Base-by-base conservation (phyloP, 2,329 filamentous ascomycete genomes). In the Zasmidium angulare region DNA sequence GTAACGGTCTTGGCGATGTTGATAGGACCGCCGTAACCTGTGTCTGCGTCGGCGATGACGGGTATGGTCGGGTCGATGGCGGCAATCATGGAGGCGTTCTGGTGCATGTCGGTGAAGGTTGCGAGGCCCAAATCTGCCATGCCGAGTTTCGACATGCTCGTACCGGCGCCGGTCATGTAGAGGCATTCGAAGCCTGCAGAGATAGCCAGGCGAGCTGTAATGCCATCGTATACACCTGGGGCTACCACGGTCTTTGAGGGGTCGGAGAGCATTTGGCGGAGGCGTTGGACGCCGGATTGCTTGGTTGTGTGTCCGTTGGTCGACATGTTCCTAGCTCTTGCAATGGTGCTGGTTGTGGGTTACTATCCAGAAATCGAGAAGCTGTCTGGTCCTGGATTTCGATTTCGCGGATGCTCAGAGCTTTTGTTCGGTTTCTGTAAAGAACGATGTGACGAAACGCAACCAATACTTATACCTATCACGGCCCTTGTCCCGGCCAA, bases 91-190 rank as follows among this genome's bases (percentile, higher is more conserved):
- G 80, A 77, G n/a, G 85, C 86, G 69, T 88, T 84, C 48, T 76
- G 75, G 36, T 78, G 76, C 85, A 89, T 89, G 72, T 89, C 86
- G 67, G 82, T 80, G 29, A 86, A 76, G 0, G 84, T 84, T 1
- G 84, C 81, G 12, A 89, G 75, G 46, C 85, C 86, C 2, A 89
- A 80, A 68, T 89, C 86, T 1, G 86, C 81, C 75, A 82, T 80
- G 26, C 86, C 86, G 0, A 89, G 80, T 24, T 80, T 76, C 0
- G 86, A 88, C 59, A 84, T 83, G 17, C 79, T 79, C 1, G 84
- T 87, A 46, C 86, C 85, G 22, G 86, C 85, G 17, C 86, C 85
- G 11, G 85, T 87, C 86, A 89, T 89, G 75, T 89, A 89, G 43
- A 89, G 71, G 57, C 79, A 82, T 50, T 88, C 82, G 60, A 88